Conservation (phyloP, 2,329 filamentous ascomycete genomes). For the Cercospora zeae-maydis region DNA sequence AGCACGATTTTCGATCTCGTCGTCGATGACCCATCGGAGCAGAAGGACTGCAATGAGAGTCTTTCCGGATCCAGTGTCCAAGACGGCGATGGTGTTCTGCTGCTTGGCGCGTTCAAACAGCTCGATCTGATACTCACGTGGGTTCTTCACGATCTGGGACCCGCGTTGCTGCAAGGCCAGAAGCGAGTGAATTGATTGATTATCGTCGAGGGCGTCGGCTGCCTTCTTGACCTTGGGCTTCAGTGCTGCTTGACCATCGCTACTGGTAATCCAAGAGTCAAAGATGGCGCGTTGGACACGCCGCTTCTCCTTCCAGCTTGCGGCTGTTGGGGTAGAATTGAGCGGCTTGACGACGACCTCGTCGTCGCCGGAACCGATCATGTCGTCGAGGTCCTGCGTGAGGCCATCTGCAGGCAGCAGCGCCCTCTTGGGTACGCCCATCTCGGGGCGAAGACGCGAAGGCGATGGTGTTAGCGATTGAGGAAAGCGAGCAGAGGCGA, state of each 20-base stretch:
- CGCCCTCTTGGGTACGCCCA: slow-evolving; percentile 15
- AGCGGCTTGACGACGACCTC: slow-evolving; percentile 13
- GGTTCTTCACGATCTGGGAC: slow-evolving; percentile 64
- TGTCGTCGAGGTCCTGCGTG: slow-evolving; percentile 5
- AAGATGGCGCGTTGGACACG: slow-evolving; percentile 44
- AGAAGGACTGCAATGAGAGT: slow-evolving; percentile 91
- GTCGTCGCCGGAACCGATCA: slow-evolving; percentile 25
- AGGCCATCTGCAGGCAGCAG: not conserved
- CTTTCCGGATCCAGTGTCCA: slow-evolving; percentile 94
- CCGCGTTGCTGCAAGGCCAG: slow-evolving; percentile 50
- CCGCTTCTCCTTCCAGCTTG: slow-evolving; percentile 37
- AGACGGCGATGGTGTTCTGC: slow-evolving; percentile 84
- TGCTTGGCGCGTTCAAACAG: slow-evolving; percentile 82
- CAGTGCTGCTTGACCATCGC: slow-evolving; percentile 44
- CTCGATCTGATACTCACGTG: slow-evolving; percentile 87
- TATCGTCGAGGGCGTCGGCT: slow-evolving; percentile 42
- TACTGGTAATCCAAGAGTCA: slow-evolving; percentile 42
- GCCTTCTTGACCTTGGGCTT: slow-evolving; percentile 36
- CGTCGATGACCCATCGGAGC: slow-evolving; percentile 69
- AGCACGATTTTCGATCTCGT: slow-evolving; percentile 69
- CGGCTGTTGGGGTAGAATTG: slow-evolving; percentile 19
- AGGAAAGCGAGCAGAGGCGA: slow-evolving; percentile 3
- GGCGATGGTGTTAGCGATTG: slow-evolving; percentile 4
- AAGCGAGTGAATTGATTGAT: slow-evolving; percentile 52
- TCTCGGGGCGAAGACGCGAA: slow-evolving; percentile 5